Conservation (phyloP, 306 rosid genomes). For the Glycyrrhiza uralensis region DNA sequence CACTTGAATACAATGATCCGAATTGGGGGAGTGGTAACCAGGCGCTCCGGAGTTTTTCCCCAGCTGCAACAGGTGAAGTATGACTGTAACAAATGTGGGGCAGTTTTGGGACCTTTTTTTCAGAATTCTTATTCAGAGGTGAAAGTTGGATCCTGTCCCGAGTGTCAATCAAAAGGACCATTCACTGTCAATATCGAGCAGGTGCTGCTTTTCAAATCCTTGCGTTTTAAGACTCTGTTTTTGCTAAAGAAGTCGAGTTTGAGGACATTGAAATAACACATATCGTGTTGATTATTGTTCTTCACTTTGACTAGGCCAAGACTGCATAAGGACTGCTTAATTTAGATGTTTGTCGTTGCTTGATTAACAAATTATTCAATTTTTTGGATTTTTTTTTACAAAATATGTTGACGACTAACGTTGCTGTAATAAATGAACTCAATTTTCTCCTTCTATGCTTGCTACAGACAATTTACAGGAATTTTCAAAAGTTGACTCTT, state of each 20-base stretch:
- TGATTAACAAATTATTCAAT: neutral
- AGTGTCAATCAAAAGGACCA: constrained; percentile 96
- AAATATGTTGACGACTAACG: neutral
- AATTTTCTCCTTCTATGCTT: neutral
- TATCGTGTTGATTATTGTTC: neutral
- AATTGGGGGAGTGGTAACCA: constrained; percentile 96
- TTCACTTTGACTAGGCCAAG: neutral
- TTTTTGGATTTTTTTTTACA: neutral
- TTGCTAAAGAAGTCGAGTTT: neutral
- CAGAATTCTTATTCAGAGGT: constrained; percentile 98
- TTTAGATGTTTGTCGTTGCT: neutral
- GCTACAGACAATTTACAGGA: constrained; percentile 87
- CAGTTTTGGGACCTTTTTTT: constrained; percentile 86
- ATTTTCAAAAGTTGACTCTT: constrained; percentile 92
- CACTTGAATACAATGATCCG: constrained; percentile 99
- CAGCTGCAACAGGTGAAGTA: constrained; percentile 97
- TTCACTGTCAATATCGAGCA: constrained; percentile 91
- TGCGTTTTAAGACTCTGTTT: neutral
- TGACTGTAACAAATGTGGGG: constrained; percentile 92
- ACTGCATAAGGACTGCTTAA: neutral
- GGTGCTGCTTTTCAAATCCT: constrained; percentile 40
- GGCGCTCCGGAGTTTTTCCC: constrained; percentile 98
- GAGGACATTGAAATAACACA: neutral
- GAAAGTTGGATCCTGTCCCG: constrained; percentile 98
- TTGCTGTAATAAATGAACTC: neutral